Evolutionary conservation across 768 basidiomycete genomes (phyloP).

Genomic region (Lentinula aciculospora): DNA sequence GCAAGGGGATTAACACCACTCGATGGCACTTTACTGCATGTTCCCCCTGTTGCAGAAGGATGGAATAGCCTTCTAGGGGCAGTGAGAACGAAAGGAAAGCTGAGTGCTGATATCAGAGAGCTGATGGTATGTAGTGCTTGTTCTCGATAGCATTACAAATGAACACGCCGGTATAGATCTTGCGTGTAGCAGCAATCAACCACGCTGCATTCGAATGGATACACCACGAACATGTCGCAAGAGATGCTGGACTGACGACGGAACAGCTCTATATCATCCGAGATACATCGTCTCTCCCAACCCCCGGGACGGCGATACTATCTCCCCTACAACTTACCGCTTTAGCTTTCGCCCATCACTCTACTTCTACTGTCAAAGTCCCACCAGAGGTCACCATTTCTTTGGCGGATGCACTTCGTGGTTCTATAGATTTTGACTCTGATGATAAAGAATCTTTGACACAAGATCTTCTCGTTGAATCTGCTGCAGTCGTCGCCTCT

Average conservation of each 20-base stretch:
- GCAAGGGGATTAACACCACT: conserved; percentile 43
- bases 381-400: conserved; percentile 31
- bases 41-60: conserved; percentile 41
- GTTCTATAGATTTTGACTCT: conserved; percentile 11
- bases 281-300: conserved; percentile 35
- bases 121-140: conserved; percentile 32
- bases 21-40: conserved; percentile 43
- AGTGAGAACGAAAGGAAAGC: conserved; percentile 38
- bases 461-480: conserved; percentile 50
- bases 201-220: conserved; percentile 51
- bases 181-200: conserved; percentile 46
- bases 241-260: conserved; percentile 42
- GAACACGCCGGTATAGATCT: conserved; percentile 27
- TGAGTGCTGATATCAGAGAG: conserved; percentile 44
- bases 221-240: conserved; percentile 47
- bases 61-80: conserved; percentile 48
- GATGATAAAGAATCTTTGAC: conserved; percentile 18
- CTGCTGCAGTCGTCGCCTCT: conserved; percentile 41
- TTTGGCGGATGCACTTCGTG: conserved; percentile 33
- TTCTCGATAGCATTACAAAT: not conserved
- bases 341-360: conserved; percentile 53
- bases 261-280: conserved; percentile 52
- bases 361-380: conserved; percentile 43
- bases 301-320: conserved; percentile 10
- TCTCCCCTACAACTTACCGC: conserved; percentile 43